These are phyloP conservation scores for Mycosarcoma mackinlayi DNA, from an alignment of 1,284 basidiomycete genomes.

Conservation along the genomic window DNA sequence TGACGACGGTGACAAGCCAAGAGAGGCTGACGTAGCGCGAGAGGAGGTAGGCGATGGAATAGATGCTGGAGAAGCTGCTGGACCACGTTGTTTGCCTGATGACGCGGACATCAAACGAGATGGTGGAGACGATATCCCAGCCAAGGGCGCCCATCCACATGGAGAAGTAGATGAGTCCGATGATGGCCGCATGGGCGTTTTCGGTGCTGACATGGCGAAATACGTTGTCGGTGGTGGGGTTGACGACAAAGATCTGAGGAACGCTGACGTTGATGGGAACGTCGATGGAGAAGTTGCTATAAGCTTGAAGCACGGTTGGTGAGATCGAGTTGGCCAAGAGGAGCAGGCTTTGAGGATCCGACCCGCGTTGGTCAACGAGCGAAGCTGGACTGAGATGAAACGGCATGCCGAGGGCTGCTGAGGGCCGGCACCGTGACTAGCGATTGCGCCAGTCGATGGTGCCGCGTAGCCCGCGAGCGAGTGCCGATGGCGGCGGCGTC, in stretches of 20 bases:
- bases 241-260: constrained; percentile 49
- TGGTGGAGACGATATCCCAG: constrained; percentile 59
- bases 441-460: constrained; percentile 10
- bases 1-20: constrained; percentile 52
- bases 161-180: constrained; percentile 54
- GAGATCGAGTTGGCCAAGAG: background rate
- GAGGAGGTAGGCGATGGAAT: constrained; percentile 57
- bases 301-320: background rate
- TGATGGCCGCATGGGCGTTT: constrained; percentile 45
- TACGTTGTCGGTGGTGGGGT: constrained; percentile 46
- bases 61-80: constrained; percentile 47
- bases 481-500: background rate
- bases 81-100: constrained; percentile 51
- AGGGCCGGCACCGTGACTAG: constrained; percentile 14
- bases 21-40: constrained; percentile 54
- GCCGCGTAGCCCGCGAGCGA: background rate
- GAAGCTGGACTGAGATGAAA: constrained; percentile 38
- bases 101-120: constrained; percentile 52
- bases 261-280: constrained; percentile 14
- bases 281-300: constrained; percentile 1
- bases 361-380: constrained; percentile 27
- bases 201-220: constrained; percentile 42
- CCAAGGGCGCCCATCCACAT: constrained; percentile 62
- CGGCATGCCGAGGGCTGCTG: constrained; percentile 12
- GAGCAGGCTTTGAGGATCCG: constrained; percentile 8